phyloP scores from a whole-genome alignment of 306 rosid species.

The Abrus pulchellus region DNA sequence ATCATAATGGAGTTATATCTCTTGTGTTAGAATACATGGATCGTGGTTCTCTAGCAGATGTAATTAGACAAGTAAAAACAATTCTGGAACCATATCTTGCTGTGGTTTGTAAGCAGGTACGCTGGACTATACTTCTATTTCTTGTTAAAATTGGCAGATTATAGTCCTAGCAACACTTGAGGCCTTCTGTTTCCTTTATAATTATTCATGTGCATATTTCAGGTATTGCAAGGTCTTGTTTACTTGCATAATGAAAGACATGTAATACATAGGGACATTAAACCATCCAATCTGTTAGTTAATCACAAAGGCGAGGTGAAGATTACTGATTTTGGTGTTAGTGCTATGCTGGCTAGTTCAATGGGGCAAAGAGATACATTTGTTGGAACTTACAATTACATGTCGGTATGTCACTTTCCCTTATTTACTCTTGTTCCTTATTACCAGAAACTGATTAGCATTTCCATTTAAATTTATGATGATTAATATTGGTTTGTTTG shows the following conservation, averaged over 20 bases:
- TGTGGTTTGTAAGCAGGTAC: conserved; percentile 96
- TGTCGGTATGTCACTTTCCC: conserved; percentile 86
- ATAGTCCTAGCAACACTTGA: conserved; percentile 31
- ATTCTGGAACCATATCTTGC: conserved; percentile 99
- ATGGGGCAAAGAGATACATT: conserved; percentile 99
- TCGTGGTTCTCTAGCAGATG: conserved; percentile 93
- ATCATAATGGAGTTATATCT: conserved; percentile 90
- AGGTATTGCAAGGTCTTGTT: conserved; percentile 96
- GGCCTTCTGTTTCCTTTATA: conserved; percentile 31
- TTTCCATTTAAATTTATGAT: conserved; percentile 25
- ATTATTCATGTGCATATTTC: conserved; percentile 44
- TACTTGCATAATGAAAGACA: conserved; percentile 95
- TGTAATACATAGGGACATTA: conserved; percentile 96
- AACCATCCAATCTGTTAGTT: conserved; percentile 94
- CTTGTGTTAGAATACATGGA: conserved; percentile 98
- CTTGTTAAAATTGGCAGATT: conserved; percentile 37
- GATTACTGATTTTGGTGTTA: conserved; percentile 99
- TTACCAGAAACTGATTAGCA: conserved; percentile 22
- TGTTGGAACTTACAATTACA: conserved; percentile 97
- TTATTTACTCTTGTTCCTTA: conserved; percentile 19
- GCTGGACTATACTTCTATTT: conserved; percentile 14
- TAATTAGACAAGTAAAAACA: conserved; percentile 87
- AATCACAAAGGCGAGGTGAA: conserved; percentile 98
- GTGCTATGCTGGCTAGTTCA: conserved; percentile 95
- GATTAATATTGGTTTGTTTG: conserved; percentile 22